Base-by-base conservation (phyloP, 2,329 filamentous ascomycete genomes). In the Paraphoma sp. region DNA sequence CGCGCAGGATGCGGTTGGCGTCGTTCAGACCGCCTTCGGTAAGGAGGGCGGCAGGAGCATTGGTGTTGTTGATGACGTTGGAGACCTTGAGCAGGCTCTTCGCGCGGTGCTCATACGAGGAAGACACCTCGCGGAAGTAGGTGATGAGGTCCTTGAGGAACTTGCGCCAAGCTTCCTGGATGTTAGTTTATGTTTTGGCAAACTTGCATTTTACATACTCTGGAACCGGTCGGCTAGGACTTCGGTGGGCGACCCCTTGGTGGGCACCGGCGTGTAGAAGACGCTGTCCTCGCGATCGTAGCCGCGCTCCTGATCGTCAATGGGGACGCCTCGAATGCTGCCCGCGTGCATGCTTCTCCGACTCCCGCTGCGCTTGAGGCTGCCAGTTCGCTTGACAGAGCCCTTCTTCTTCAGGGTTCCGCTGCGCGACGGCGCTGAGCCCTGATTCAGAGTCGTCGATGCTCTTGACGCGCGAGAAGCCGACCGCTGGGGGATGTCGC, bases 111-210 rank as follows among this genome's bases (percentile, higher is more conserved):
- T 99, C 94, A 76, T 97, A 97, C 46, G 93, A 91, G 48, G 85
- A 86, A 73, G 97, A 92, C 45, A 98, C 88, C 75, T 98, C 95
- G 68, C 92, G 89, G 75, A 97, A 98, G 76, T 97, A 98, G 54
- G 90, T 82, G 64, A 98, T 97, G 44, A 98, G 83, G 65, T 97
- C 93, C 76, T 98, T 98, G 51, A 99, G 85, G 12, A 97, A 85
- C 80, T 96, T 97, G 68, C 95, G 87, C 95, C 95, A 99, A 49
- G 91, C 93, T 96, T 66, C 52, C 53, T n/a, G n/a, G 49, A n/a
- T 45, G 59, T 72, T 33, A 73, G 69, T 59, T 6, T 6, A 17
- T 4, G 49, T 38, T 43, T 29, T 10, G 0, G 17, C 2, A 6
- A 11, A 9, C 29, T 31, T 16, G 31, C 36, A 46, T 23, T 36